phyloP scores from a whole-genome alignment of 768 basidiomycete species.

The Pholiota molesta region DNA sequence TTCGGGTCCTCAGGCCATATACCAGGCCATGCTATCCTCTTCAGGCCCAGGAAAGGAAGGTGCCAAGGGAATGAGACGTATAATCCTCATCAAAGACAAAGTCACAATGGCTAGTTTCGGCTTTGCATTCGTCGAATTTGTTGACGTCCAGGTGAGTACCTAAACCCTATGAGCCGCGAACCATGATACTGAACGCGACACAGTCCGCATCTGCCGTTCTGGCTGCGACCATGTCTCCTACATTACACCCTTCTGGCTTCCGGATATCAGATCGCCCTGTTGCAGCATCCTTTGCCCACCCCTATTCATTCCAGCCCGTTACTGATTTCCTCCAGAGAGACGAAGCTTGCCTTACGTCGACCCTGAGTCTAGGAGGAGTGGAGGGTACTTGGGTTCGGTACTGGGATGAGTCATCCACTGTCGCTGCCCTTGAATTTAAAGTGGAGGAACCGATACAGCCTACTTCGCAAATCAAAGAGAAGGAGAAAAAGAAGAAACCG shows the following conservation, averaged over 20 bases:
- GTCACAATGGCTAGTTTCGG: conserved; percentile 88
- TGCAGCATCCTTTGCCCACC: conserved; percentile 91
- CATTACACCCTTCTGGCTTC: conserved; percentile 91
- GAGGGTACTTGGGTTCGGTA: conserved; percentile 82
- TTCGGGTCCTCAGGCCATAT: conserved; percentile 86
- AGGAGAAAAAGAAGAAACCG: conserved; percentile 64
- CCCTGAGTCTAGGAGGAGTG: conserved; percentile 67
- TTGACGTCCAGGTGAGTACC: conserved; percentile 73
- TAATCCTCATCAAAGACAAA: conserved; percentile 89
- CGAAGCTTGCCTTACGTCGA: conserved; percentile 73
- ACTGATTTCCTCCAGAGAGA: conserved; percentile 75
- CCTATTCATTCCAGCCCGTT: conserved; percentile 85
- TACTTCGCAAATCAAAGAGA: conserved; percentile 37
- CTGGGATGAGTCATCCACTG: conserved; percentile 88
- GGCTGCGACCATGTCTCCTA: conserved; percentile 84
- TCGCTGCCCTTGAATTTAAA: conserved; percentile 77
- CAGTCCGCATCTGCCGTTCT: conserved; percentile 85
- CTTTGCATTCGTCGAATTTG: conserved; percentile 92
- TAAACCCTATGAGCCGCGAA: background rate
- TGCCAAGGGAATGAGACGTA: conserved; percentile 84
- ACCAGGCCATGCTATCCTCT: conserved; percentile 80
- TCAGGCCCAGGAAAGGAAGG: conserved; percentile 79
- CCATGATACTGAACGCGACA: conserved; percentile 15
- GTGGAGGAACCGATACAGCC: conserved; percentile 61
- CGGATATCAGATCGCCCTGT: conserved; percentile 88